Evolutionary conservation across 495 filamentous ascomycete species (phyloP), one percentile per base, ranked within the genome.

Genomic region (Pyronema omphalodes): DNA sequence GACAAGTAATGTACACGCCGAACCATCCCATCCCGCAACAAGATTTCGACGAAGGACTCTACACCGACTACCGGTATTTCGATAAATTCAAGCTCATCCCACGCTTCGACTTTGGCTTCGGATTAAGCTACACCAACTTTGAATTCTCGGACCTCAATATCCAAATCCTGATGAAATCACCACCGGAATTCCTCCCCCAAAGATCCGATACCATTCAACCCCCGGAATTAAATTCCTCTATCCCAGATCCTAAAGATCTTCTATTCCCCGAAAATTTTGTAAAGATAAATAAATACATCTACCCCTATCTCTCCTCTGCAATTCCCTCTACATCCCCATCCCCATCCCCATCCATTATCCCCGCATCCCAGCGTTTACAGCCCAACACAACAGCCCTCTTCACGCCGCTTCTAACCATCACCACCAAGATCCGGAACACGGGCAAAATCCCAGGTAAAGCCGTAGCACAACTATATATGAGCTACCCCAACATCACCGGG

Each of bases 41-140:
- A 60, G 78, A 84, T 61, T 91, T 94, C 58, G 71, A 70, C 3
- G 86, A 95, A 58, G 86, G 86, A 0, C 69, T 94, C 6, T 85
- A 86, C 59, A 78, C 93, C 61, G 89, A 95, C 66, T 93, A 96
- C 64, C 82, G 89, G 7, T 74, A 93, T 57, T 95, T 95, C 63
- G 91, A 96, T 71, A 82, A 79, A 12, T 57, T 74, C 36, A 63
- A 67, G 15, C 78, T 89, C 57, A 65, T 67, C 3, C 85, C 86
- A 0, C 76, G 80, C 6, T 89, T 75, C 60, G 78, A 82, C 59
- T 93, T 93, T 60, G 85, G 85, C 0, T 88, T 78, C 54, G 85
- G 85, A 0, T 73, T 91, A 3, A 79, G 76, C 37, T 93, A 95
- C 67, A 91, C 89, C 1, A 78, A 68, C 0, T 98, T 93, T 66